Evolutionary conservation across 1,139 yeast genomes (phyloP).

Genomic region (Magnusiomyces starmeri): DNA sequence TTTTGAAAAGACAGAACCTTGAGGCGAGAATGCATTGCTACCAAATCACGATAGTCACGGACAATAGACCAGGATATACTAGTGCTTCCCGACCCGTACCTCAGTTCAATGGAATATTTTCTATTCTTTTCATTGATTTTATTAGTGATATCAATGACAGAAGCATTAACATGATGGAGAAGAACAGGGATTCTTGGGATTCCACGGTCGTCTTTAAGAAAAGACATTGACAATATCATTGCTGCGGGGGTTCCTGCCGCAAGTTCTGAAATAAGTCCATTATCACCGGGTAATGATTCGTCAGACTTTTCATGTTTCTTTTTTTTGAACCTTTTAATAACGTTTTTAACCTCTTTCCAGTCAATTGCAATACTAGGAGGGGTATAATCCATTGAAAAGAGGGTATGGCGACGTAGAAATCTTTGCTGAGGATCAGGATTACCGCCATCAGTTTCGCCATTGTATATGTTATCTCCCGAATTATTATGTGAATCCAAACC

Average conservation of each 20-base stretch:
- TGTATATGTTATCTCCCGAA: no score
- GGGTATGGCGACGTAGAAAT: constrained; percentile 11
- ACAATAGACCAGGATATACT: constrained; percentile 75
- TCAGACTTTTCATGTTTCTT: constrained; percentile 27
- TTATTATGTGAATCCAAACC: no score
- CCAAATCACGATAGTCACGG: constrained; percentile 64
- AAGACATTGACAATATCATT: constrained; percentile 64
- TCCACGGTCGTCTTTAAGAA: constrained; percentile 72
- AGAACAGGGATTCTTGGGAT: constrained; percentile 75
- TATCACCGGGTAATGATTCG: constrained; percentile 44
- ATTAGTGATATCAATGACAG: constrained; percentile 47
- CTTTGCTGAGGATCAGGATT: constrained; percentile 1
- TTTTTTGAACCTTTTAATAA: constrained; percentile 23
- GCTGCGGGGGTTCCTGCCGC: constrained; percentile 76
- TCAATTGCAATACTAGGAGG: constrained; percentile 13
- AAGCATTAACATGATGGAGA: constrained; percentile 62
- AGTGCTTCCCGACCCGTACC: constrained; percentile 82
- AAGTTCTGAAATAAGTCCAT: constrained; percentile 55
- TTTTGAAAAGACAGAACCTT: constrained; percentile 46
- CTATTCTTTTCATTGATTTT: constrained; percentile 41
- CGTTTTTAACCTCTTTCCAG: constrained; percentile 27
- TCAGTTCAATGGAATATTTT: constrained; percentile 61
- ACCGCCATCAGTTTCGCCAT: background rate
- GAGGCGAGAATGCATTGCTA: constrained; percentile 58
- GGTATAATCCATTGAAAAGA: constrained; percentile 14